Evolutionary conservation across 2,329 filamentous ascomycete species (phyloP).

Genomic region (Herpotrichia juniperi): DNA sequence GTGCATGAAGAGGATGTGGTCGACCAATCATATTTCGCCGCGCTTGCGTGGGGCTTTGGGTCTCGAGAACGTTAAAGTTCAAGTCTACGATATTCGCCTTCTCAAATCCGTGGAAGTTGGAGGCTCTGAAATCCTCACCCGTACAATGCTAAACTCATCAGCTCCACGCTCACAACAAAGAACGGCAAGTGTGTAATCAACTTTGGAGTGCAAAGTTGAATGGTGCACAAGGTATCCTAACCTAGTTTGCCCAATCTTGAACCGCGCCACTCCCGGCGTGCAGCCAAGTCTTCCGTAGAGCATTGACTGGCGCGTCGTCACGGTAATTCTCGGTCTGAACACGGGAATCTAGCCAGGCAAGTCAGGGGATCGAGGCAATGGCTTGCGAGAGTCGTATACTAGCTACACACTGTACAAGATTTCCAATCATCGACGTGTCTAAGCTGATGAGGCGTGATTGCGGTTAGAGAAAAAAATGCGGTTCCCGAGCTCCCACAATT

Average conservation of each 20-base stretch:
- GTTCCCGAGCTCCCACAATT: background rate
- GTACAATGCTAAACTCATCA: no score
- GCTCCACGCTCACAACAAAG: no score
- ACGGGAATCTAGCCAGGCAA: background rate
- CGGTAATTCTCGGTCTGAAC: constrained; percentile 2
- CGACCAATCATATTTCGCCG: background rate
- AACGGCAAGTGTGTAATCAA: background rate
- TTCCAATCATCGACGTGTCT: background rate
- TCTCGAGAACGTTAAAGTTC: background rate
- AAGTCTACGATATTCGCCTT: background rate
- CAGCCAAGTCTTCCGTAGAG: background rate
- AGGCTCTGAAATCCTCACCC: no score
- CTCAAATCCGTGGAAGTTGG: no score
- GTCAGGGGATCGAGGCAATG: constrained; percentile 1
- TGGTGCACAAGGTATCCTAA: background rate
- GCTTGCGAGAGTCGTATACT: background rate
- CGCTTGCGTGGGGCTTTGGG: background rate
- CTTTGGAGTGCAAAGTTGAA: background rate
- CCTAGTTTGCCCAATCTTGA: background rate
- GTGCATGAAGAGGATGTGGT: background rate
- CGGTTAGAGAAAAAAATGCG: no score
- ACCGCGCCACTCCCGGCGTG: background rate
- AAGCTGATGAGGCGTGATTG: no score
- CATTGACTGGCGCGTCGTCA: background rate
- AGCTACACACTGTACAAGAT: background rate